Base-by-base conservation (phyloP, 148 eudicot species). In the Euryodendron excelsum region DNA sequence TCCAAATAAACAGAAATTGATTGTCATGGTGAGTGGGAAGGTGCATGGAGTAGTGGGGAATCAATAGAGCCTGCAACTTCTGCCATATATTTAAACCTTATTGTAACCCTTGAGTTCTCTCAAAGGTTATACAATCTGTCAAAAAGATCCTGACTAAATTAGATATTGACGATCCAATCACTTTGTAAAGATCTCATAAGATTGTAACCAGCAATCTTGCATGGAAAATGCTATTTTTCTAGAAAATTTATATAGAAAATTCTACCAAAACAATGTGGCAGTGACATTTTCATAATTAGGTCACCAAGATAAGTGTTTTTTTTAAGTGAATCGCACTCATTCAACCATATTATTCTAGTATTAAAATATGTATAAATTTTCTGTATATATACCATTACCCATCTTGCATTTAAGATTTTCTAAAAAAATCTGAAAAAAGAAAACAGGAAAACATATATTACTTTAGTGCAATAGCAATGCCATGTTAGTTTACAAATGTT, bases 1-100 rank as follows among this genome's bases (percentile, higher is more conserved):
- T 74, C 77, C 77, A 74, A 74, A 74, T 74, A 61, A 74, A 74
- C 69, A 59, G 68, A 37, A 39, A 41, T 73, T 44, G 39, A 28
- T 25, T 56, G 13, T 33, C 31, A 21, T 59, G 63, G 47, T 36
- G 15, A 21, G 65, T 56, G 62, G 7, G 59, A 59, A 55, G 65
- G 63, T 74, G 18, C 65, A 50, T 25, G 61, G 62, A 21, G 65
- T 72, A 72, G 65, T 56, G 64, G 56, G 56, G 56, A 14, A 52
- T 52, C 3, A 52, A 14, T 13, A 52, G 18, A 0, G 17, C 63
- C 63, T 59, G 27, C 63, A 59, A 59, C 0, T 27, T 7, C 27
- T 59, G 27, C 7, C 63, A 3, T 52, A 52, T 52, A 12, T 52
- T n/a, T n/a, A n/a, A 12, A 52, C 11, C 23, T 5, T 27, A 52